Conservation (phyloP, 352 stramenopile species). For the Pythium dissotocum region DNA sequence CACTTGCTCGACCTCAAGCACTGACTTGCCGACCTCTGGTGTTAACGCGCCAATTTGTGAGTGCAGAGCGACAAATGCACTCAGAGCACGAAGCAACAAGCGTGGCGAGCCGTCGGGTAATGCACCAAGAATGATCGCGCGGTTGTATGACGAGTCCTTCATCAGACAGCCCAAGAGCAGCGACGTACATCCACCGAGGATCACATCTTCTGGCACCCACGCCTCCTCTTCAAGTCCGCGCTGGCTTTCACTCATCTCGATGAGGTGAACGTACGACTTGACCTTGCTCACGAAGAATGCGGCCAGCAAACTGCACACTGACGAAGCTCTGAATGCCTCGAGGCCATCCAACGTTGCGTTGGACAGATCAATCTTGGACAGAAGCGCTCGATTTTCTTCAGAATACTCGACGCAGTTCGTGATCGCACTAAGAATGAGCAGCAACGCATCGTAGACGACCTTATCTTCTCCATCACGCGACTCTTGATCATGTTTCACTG, state of each 20-base stretch:
- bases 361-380: conserved; percentile 32
- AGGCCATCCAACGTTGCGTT: conserved; percentile 6
- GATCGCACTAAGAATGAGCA: conserved; percentile 70
- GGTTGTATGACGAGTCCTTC: conserved; percentile 44
- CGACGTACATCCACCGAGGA: conserved; percentile 67
- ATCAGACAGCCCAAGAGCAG: conserved; percentile 77
- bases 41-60: conserved; percentile 77
- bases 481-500: background rate
- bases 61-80: conserved; percentile 72
- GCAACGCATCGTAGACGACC: conserved; percentile 51
- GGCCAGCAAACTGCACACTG: conserved; percentile 42
- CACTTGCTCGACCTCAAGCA: conserved; percentile 68
- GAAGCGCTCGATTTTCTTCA: conserved; percentile 41
- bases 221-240: conserved; percentile 29
- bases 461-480: conserved; percentile 34
- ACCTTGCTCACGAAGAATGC: conserved; percentile 59
- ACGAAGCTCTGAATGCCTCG: conserved; percentile 10
- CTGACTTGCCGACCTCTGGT: conserved; percentile 58
- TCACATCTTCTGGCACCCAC: conserved; percentile 73
- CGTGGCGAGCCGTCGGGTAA: conserved; percentile 50
- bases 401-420: conserved; percentile 73
- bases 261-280: conserved; percentile 51
- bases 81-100: conserved; percentile 53
- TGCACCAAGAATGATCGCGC: conserved; percentile 33
- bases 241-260: conserved; percentile 39